Base-by-base conservation (phyloP, 148 eudicot genomes). In the Heliamphora exappendiculata region DNA sequence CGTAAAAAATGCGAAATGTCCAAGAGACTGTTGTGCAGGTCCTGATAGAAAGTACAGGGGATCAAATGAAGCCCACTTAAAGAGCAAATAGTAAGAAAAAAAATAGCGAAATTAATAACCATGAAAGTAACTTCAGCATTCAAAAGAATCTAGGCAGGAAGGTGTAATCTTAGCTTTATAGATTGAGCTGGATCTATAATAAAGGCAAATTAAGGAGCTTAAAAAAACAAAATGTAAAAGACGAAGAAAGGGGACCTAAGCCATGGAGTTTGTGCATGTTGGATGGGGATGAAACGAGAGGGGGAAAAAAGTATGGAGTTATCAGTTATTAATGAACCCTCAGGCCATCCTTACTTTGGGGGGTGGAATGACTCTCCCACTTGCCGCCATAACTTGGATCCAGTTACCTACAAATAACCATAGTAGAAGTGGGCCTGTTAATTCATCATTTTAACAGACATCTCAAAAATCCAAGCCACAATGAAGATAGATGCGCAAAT, bases 1-100 rank as follows among this genome's bases (percentile, higher is more conserved):
- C 98, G 71, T 95, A 95, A 79, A 95, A 92, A 77, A 88, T 91
- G 34, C 98, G 97, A 79, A 95, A 95, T 70, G 99, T 93, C 96
- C 96, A 95, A 47, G 99, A 93, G 49, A 91, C 88, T 20, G 99
- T 95, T 60, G 99, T 95, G 84, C 99, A 95, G n/a, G 99, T 95
- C 96, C 99, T 95, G 90, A n/a, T 63, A 76, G 69, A 78, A 41
- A 65, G 39, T 64, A 64, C 44, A 59, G 33, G 26, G 28, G 39
- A 45, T 55, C 50, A 42, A 79, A 55, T n/a, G 31, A 41, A 58
- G 54, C 39, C 66, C 67, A 47, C 39, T 53, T n/a, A n/a, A n/a
- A 66, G 6, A 74, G 49, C 67, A 2, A 54, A 31, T 31, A 45
- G 63, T 7, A 0, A 19, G 34, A 19, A 0, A 36, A 64, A 72